These are phyloP conservation scores for Fusarium temperatum DNA, from an alignment of 2,329 filamentous ascomycete genomes.

Conservation along the genomic window DNA sequence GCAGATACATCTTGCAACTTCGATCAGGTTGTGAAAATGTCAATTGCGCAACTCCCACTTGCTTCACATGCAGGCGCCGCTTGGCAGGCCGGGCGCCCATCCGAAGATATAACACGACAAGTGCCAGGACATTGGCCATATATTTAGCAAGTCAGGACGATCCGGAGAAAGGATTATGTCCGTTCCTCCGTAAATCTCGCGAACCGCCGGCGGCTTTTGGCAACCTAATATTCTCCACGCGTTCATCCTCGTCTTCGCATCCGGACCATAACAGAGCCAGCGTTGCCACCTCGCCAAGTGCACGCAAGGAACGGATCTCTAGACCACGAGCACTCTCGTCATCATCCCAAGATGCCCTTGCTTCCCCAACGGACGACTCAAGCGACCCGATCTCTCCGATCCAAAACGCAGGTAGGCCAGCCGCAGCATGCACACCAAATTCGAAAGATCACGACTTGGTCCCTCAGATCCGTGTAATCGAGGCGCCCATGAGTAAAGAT, in stretches of 20 bases:
- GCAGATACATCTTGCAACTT: slow-evolving; percentile 82
- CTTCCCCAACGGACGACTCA: neutral
- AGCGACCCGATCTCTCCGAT: neutral
- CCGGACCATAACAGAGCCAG: slow-evolving; percentile 29
- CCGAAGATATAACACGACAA: slow-evolving; percentile 81
- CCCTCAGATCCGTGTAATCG: slow-evolving; percentile 51
- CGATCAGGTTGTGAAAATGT: slow-evolving; percentile 78
- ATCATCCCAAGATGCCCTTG: slow-evolving; percentile 1
- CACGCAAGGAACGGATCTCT: slow-evolving; percentile 5
- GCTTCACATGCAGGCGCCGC: slow-evolving; percentile 79
- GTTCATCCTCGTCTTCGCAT: slow-evolving; percentile 29
- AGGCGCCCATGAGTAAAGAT: slow-evolving; percentile 61
- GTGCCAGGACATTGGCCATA: slow-evolving; percentile 81
- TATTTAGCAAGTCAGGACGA: slow-evolving; percentile 84
- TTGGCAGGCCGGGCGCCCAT: slow-evolving; percentile 73
- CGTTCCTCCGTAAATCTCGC: slow-evolving; percentile 54
- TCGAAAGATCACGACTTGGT: neutral
- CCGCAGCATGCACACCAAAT: neutral
- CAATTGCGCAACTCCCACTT: slow-evolving; percentile 78
- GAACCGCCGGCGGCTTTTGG: slow-evolving; percentile 56
- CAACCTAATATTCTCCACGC: slow-evolving; percentile 56
- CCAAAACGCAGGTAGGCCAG: neutral
- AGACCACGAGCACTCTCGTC: slow-evolving; percentile 11
- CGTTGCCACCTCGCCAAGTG: neutral
- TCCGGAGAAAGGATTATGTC: slow-evolving; percentile 75